A percentile compares a stretch with the other conserved stretches of the same genome.
phyloP scores from a whole-genome alignment of 805 yeast genomes.

The Saccharomycopsis babjevae region DNA sequence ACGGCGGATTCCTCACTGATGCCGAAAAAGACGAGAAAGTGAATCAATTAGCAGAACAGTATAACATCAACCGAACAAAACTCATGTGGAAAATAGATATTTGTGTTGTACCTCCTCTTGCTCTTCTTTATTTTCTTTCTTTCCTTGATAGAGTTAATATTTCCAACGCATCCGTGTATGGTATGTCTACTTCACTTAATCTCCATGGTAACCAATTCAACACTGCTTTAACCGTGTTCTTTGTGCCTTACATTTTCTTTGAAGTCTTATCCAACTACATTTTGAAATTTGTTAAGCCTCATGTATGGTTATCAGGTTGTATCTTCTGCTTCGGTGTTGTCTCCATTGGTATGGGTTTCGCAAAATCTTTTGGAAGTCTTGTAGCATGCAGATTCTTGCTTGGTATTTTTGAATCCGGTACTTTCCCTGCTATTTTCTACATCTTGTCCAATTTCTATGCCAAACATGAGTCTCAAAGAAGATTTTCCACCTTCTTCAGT shows the following conservation, averaged over 20 bases:
- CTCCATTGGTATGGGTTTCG: conserved; percentile 58
- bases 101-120: conserved; percentile 54
- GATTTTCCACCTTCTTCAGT: conserved; percentile 60
- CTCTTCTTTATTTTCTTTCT: conserved; percentile 62
- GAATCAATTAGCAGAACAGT: conserved; percentile 24
- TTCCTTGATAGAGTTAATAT: conserved; percentile 77
- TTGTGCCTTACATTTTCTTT: conserved; percentile 57
- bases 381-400: conserved; percentile 54
- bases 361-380: conserved; percentile 45
- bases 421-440: conserved; percentile 70
- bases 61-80: conserved; percentile 40
- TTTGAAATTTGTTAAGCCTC: conserved; percentile 51
- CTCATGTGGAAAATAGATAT: conserved; percentile 56
- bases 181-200: conserved; percentile 45
- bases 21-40: conserved; percentile 7
- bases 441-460: conserved; percentile 57
- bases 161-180: conserved; percentile 70
- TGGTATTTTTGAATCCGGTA: conserved; percentile 61
- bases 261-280: conserved; percentile 57
- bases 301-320: conserved; percentile 49
- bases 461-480: conserved; percentile 53
- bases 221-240: conserved; percentile 57
- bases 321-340: conserved; percentile 55
- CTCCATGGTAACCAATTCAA: conserved; percentile 52
- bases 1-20: neutral